phyloP scores from a whole-genome alignment of 306 rosid species.

The Trifolium repens region DNA sequence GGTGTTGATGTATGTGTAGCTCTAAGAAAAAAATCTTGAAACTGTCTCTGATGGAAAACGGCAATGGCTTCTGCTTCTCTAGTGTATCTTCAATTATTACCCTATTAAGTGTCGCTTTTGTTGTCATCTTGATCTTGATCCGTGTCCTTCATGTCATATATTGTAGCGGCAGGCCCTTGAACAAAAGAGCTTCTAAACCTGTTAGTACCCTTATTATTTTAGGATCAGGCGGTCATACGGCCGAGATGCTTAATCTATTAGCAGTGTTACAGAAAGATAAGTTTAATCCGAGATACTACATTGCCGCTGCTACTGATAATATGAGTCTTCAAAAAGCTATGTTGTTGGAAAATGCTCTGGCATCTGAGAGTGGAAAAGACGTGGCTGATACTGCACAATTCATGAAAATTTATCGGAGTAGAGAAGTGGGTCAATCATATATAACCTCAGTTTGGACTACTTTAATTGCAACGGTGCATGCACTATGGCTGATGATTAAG shows the following conservation, averaged over 20 bases:
- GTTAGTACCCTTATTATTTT: conserved; percentile 53
- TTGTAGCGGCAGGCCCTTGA: conserved; percentile 40
- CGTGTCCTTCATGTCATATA: conserved; percentile 49
- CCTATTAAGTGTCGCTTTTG: conserved; percentile 39
- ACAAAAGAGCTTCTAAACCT: conserved; percentile 46
- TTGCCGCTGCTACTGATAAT: conserved; percentile 87
- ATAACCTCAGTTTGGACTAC: conserved; percentile 91
- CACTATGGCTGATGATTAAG: conserved; percentile 78
- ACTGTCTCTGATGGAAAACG: conserved; percentile 45
- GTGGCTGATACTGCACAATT: conserved; percentile 54
- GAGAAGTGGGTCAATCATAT: conserved; percentile 95
- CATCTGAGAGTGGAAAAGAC: conserved; percentile 51
- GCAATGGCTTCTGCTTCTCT: conserved; percentile 46
- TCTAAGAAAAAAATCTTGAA: conserved; percentile 26
- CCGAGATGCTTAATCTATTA: conserved; percentile 90
- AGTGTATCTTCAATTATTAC: conserved; percentile 33
- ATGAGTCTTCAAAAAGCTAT: conserved; percentile 92
- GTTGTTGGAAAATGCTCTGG: conserved; percentile 54
- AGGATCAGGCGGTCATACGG: conserved; percentile 87
- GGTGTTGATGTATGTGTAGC: conserved; percentile 33
- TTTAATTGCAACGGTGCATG: conserved; percentile 69
- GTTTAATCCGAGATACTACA: conserved; percentile 71
- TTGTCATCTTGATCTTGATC: conserved; percentile 46
- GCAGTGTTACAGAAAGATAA: conserved; percentile 65
- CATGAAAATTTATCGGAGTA: conserved; percentile 86